Percentiles rank a stretch among this genome's conserved stretches.
Conservation (phyloP, 1,284 basidiomycete genomes). For the Stereum hirsutum region DNA sequence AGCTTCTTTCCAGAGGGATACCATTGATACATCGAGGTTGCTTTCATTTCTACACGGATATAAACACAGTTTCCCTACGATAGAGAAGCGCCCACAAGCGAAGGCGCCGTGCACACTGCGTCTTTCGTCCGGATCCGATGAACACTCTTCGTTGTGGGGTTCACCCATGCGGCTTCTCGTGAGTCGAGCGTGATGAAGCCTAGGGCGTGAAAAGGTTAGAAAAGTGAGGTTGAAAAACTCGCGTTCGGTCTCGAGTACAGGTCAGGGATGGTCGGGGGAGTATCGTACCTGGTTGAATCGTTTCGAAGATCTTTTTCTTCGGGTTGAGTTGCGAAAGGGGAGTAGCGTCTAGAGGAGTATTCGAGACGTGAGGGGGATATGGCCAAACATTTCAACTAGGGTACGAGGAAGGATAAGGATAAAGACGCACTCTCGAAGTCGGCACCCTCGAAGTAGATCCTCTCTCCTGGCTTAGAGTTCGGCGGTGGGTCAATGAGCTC, state of each 20-base stretch:
- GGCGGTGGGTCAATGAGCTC: slow-evolving; percentile 85
- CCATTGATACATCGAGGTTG: too few species aligned
- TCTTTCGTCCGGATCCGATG: slow-evolving; percentile 83
- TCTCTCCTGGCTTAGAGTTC: slow-evolving; percentile 83
- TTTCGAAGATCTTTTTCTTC: slow-evolving; percentile 97
- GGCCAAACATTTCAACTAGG: not conserved
- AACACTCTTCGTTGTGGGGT: slow-evolving; percentile 71
- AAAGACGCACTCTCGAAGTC: slow-evolving; percentile 59
- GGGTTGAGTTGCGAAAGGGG: slow-evolving; percentile 85
- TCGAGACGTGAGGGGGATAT: not conserved
- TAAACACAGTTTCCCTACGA: slow-evolving; percentile 65
- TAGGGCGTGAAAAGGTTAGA: slow-evolving; percentile 12
- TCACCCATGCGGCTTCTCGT: slow-evolving; percentile 86
- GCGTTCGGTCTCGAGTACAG: too few species aligned
- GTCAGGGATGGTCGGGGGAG: slow-evolving; percentile 2
- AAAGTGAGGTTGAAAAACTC: too few species aligned
- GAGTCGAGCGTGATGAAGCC: slow-evolving; percentile 85
- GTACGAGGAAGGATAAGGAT: slow-evolving; percentile 17
- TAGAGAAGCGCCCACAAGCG: slow-evolving; percentile 77
- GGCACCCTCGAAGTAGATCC: slow-evolving; percentile 87
- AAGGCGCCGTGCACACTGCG: slow-evolving; percentile 76
- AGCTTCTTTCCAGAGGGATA: too few species aligned
- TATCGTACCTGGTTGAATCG: slow-evolving; percentile 80
- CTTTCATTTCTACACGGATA: too few species aligned
- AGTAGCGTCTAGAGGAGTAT: slow-evolving; percentile 43